Base-by-base conservation (phyloP, 1,284 basidiomycete species). In the Fistulina hepatica region DNA sequence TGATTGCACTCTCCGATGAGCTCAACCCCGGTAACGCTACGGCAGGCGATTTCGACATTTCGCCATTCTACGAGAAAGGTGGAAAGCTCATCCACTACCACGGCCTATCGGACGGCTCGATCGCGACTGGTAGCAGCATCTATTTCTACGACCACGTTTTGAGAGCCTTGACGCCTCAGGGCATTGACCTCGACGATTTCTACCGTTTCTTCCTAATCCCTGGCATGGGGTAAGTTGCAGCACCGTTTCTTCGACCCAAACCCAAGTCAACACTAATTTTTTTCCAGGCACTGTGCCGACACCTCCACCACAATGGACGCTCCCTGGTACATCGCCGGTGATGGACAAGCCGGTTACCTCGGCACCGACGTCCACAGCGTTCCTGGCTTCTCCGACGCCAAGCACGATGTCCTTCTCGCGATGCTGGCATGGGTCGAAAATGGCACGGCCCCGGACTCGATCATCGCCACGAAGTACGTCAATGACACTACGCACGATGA, bases 171-270 rank as follows among this genome's bases (percentile, higher is more conserved):
- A 3, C 28, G 3, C 15, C n/a, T 16, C 15, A 15, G 10, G 9
- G 6, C 28, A 19, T 19, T 49, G 37, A 17, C 15, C 33, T 43
- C 6, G 45, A 44, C 16, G 24, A 19, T 4, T 43, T 47, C 32
- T 46, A 46, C 21, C 42, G 45, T 4, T 34, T 44, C 15, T 44
- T 46, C 26, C 42, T 44, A n/a, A 28, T 46, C 2, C 42, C 42
- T 0, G 44, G 44, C 1, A 46, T 46, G 44, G n/a, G 33, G n/a
- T 63, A 65, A n/a, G n/a, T n/a, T n/a, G n/a, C n/a, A n/a, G n/a
- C n/a, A n/a, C n/a, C n/a, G n/a, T n/a, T n/a, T n/a, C n/a, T n/a
- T n/a, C n/a, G n/a, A n/a, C n/a, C n/a, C n/a, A n/a, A 28, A n/a
- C n/a, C n/a, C n/a, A n/a, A n/a, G n/a, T n/a, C n/a, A n/a, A n/a